Evolutionary conservation across 371 early-diverging fungal species (phyloP).

Genomic region (Rhizopus sp.): DNA sequence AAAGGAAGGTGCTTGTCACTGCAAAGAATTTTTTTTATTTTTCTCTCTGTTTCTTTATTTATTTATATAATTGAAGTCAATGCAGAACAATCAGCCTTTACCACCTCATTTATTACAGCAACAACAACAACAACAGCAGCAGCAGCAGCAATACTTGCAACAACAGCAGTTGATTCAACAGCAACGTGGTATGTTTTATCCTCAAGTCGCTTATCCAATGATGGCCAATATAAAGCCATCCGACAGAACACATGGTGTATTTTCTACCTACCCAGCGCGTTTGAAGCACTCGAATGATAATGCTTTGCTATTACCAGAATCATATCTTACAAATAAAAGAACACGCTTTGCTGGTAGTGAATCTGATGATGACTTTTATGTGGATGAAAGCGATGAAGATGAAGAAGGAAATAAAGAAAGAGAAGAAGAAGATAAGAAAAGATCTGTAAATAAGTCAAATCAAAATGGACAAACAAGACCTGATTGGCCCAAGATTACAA

Average conservation of each 20-base stretch:
- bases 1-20: conserved; percentile 6
- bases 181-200: conserved; percentile 13
- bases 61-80: not conserved
- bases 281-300: conserved; percentile 47
- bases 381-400: conserved; percentile 35
- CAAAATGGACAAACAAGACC: conserved; percentile 11
- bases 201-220: conserved; percentile 25
- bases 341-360: conserved; percentile 26
- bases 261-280: conserved; percentile 48
- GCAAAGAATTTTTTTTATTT: conserved; percentile 2
- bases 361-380: conserved; percentile 10
- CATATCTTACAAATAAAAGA: conserved; percentile 32
- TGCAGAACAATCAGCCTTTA: conserved; percentile 9
- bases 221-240: conserved; percentile 24
- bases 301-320: conserved; percentile 44
- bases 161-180: conserved; percentile 3
- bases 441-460: conserved; percentile 8
- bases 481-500: conserved; percentile 26
- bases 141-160: not conserved
- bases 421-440: conserved; percentile 12
- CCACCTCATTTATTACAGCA: conserved; percentile 8
- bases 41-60: conserved; percentile 6
- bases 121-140: not conserved
- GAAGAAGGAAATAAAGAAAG: conserved; percentile 21
- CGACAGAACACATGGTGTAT: conserved; percentile 38